A percentile compares a stretch with the other conserved stretches of the same genome.
These are phyloP conservation scores for Fusarium sp. DNA, from an alignment of 2,329 filamentous ascomycete species.

Conservation along the genomic window DNA sequence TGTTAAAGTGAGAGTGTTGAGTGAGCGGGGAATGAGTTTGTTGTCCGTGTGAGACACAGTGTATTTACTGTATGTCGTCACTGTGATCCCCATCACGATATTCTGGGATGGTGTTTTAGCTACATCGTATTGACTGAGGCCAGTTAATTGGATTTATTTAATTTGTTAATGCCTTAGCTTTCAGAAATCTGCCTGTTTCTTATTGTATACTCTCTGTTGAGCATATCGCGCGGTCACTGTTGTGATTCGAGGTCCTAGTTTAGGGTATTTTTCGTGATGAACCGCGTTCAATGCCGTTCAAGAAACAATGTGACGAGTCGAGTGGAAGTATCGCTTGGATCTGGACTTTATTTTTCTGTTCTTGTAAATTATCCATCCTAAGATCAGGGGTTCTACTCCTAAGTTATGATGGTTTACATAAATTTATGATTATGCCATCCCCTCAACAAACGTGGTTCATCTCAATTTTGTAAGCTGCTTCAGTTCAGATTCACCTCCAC, in stretches of 20 bases:
- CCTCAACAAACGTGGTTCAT: no score
- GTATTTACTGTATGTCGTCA: background rate
- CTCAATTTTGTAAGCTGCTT: no score
- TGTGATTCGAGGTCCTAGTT: background rate
- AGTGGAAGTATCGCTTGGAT: no score
- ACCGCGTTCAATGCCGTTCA: background rate
- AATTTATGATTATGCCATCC: no score
- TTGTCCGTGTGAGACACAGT: background rate
- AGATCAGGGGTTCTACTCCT: no score
- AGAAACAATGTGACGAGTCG: background rate
- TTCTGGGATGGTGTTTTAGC: background rate
- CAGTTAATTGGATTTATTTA: background rate
- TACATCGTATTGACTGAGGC: no score
- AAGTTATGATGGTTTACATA: no score
- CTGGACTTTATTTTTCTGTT: no score
- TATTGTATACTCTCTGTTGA: rapidly evolving
- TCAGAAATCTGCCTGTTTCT: rapidly evolving
- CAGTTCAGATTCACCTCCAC: background rate
- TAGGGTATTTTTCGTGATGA: background rate
- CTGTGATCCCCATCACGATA: background rate
- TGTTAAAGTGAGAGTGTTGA: background rate
- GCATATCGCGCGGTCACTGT: rapidly evolving
- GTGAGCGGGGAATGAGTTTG: constrained; percentile 3
- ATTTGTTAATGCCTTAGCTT: no score
- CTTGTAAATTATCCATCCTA: no score